Evolutionary conservation across 208 protist genomes (phyloP).

Genomic region (Leishmania gerbilli): DNA sequence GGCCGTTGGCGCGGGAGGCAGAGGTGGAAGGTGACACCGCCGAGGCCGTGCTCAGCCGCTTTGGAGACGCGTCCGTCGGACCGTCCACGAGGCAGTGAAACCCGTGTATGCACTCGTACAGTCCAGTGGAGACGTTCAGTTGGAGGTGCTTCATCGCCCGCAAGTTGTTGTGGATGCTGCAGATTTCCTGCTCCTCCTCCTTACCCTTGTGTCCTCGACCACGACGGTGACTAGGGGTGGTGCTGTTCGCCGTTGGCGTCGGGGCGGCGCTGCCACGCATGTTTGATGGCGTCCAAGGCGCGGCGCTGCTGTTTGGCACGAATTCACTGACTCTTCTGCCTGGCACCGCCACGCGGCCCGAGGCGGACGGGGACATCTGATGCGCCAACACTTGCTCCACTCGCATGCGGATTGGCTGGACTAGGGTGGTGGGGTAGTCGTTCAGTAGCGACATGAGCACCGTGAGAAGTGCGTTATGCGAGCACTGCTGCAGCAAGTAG

Average conservation of each 20-base stretch:
- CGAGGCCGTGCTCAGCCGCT: background rate
- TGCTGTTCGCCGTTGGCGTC: conserved; percentile 34
- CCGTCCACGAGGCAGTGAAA: conserved; percentile 90
- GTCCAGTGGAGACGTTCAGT: conserved; percentile 59
- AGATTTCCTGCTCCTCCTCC: conserved; percentile 83
- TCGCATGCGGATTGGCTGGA: conserved; percentile 50
- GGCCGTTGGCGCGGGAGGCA: conserved; percentile 7
- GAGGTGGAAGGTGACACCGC: conserved; percentile 11
- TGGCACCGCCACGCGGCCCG: conserved; percentile 13
- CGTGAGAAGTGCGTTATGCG: conserved; percentile 53
- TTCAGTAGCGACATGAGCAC: conserved; percentile 74
- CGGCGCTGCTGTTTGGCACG: conserved; percentile 38
- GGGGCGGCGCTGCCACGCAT: conserved; percentile 21
- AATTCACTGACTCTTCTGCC: conserved; percentile 22
- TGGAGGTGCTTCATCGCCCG: conserved; percentile 86
- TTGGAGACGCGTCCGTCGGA: conserved; percentile 23
- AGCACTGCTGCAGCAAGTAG: conserved; percentile 60
- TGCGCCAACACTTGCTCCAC: conserved; percentile 59
- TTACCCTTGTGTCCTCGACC: conserved; percentile 60
- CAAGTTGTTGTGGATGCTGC: conserved; percentile 81
- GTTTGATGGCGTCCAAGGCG: conserved; percentile 44
- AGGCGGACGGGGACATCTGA: conserved; percentile 31
- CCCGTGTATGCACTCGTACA: conserved; percentile 85
- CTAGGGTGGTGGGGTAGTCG: conserved; percentile 57
- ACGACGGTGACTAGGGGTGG: conserved; percentile 35